Base-by-base conservation (phyloP, 83 land plant species). In the Larix sibirica region DNA sequence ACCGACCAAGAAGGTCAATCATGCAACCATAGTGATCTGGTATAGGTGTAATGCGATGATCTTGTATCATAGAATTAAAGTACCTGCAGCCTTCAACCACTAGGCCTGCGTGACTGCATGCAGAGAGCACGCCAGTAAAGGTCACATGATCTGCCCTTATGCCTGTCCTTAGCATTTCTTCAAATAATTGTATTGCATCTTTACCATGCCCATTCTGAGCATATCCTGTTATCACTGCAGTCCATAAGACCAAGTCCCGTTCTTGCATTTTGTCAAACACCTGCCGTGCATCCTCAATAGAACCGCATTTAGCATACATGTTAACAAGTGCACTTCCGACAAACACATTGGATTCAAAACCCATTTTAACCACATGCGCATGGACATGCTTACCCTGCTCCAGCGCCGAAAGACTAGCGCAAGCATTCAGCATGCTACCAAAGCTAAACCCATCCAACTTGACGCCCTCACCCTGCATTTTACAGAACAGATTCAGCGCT, bases 371-470 rank as follows among this genome's bases (percentile, higher is more conserved):
- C n/a, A 24, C 28, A 82, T 71, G 28, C 6, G 20, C 47, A 20
- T 36, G 47, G 12, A 75, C 23, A 1, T 75, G 40, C 65, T 82
- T 77, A 24, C 36, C 79, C 17, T 21, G 20, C 36, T 73, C 33
- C 62, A 71, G n/a, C 26, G 18, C n/a, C 20, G 73, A 75, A 33
- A 85, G 47, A 62, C 79, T 83, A 17, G 87, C 63, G 65, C 87
- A 85, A 38, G 80, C 81, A 9, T 80, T 77, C 17, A 85, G 54
- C 31, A 85, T 58, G 23, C 54, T 63, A 10, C 63, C 77, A 14
- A 85, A 31, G 67, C 62, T 76, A n/a, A 83, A 77, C n/a, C 79
- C 77, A 78, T 85, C 83, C 28, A 71, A 75, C 75, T 66, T 66
- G 44, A 85, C 60, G 2, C 81, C 83, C 4, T 24, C 63, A 10